phyloP scores from a whole-genome alignment of 1,284 basidiomycete species.

The Cryptococcus amylolentus region DNA sequence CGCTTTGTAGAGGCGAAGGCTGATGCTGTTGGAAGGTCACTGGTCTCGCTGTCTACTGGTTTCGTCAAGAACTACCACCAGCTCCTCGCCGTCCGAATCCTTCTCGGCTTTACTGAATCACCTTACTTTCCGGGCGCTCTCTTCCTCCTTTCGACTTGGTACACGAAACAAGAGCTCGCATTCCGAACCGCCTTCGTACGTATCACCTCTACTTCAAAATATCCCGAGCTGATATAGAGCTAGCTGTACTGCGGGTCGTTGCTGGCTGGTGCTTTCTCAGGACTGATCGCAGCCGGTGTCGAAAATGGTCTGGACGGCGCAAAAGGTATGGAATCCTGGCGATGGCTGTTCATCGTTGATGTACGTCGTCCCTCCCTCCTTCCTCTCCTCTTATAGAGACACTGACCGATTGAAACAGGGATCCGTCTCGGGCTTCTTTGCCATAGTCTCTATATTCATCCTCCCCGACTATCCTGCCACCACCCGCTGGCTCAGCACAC shows the following conservation, averaged over 20 bases:
- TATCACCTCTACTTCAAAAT: background rate
- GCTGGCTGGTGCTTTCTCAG: conserved; percentile 19
- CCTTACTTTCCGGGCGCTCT: conserved; percentile 34
- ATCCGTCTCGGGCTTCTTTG: conserved; percentile 16
- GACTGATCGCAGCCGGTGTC: conserved; percentile 21
- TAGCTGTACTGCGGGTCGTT: conserved; percentile 13
- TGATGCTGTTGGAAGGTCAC: conserved; percentile 6
- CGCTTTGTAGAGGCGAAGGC: background rate
- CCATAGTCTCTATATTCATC: conserved; percentile 12
- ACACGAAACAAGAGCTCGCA: conserved; percentile 23
- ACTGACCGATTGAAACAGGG: background rate
- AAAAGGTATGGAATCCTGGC: conserved; percentile 11
- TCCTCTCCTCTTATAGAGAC: background rate
- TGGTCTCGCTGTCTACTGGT: conserved; percentile 22
- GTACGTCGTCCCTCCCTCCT: background rate
- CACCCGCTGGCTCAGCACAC: conserved; percentile 23
- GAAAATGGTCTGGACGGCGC: conserved; percentile 15
- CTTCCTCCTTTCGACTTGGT: conserved; percentile 39
- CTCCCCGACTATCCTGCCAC: conserved; percentile 31
- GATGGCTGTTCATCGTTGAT: conserved; percentile 26
- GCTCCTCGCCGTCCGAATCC: conserved; percentile 37
- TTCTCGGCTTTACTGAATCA: conserved; percentile 40
- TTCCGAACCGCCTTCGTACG: conserved; percentile 1
- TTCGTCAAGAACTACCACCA: conserved; percentile 29
- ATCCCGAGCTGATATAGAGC: background rate